Base-by-base conservation (phyloP, 2,329 filamentous ascomycete genomes). In the Lecanicillium sp. region DNA sequence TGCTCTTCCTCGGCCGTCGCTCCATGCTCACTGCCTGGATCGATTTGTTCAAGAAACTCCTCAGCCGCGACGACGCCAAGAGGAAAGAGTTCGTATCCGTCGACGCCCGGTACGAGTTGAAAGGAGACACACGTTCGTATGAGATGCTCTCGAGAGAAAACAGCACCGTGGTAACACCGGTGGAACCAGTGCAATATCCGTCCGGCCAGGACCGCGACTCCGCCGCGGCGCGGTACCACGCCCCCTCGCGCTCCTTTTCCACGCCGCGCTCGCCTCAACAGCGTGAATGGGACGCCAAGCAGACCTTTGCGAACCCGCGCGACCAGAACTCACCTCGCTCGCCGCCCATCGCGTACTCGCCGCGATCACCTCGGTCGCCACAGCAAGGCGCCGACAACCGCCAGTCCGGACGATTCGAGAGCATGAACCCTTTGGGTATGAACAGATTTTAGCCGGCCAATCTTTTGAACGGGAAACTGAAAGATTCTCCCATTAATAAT, bases 1-100 rank as follows among this genome's bases (percentile, higher is more conserved):
- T 94, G 49, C 66, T 95, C 47, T 79, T 97, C 50, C 79, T 96
- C 26, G 85, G 86, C 30, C 84, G 90, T 44, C 82, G 79, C 64
- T 84, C 86, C n/a, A 94, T 97, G 83, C 72, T 94, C 48, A 78
- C 74, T 3, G 93, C 86, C 53, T 98, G 93, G 93, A 56, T 73
- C 35, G 83, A 94, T 21, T 68, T 90, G 35, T 65, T 83, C 55
- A 70, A 65, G 47, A 63, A 66, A 30, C 60, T 71, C 41, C 67
- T 80, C 51, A 66, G 68, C 29, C 68, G 72, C 45, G 44, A 44
- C 12, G 39, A 47, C 3, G 20, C 19, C 4, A 71, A 67, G 51
- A 80, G 85, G 61, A 79, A 81, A 58, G 91, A 97, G 64, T 97
- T 96, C 58, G 86, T 95, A 54, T 94, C 88, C 32, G 83, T 86